Base-by-base conservation (phyloP, 179 eudicot genomes). In the Corrigiola litoralis region DNA sequence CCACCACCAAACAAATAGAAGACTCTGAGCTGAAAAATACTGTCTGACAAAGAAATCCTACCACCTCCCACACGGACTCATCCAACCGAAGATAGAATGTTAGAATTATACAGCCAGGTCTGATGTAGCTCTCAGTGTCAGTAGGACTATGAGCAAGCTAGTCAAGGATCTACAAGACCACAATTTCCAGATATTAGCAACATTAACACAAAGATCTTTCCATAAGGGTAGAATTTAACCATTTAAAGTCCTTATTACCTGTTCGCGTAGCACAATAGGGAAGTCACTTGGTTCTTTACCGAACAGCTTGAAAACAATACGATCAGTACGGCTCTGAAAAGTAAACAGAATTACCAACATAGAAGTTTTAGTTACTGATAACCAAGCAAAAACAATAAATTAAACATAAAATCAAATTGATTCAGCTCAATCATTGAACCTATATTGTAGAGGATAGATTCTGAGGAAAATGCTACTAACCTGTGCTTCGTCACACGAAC, bases 401-500 rank as follows among this genome's bases (percentile, higher is more conserved):
- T n/a, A n/a, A n/a, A n/a, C 11, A 57, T 6, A 20, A 18, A 5
- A 17, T 1, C 9, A 47, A 32, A 12, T 16, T 61, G 11, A 11
- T 16, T 36, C 14, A 33, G 13, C 32, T n/a, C 49, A 6, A 14
- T 28, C 24, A 14, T 13, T 45, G 21, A n/a, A 27, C 51, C 5
- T 7, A 29, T n/a, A n/a, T n/a, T 48, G 7, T 18, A 24, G 21
- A 36, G 29, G 63, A 23, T n/a, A 61, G 13, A 56, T 6, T 17
- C 2, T 33, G 36, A n/a, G 32, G 0, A 8, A 64, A 41, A 25
- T 2, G 6, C 25, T 17, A 41, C 33, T n/a, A 74, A 89, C 97
- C 95, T 88, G 95, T 66, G 81, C 83, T 63, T 88, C 97, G 49
- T 90, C 95, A 58, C 87, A 82, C 48, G 90, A 90, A 74, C 92